Evolutionary conservation across 257 asterid species (phyloP).

Genomic region (Solanum microdontum): DNA sequence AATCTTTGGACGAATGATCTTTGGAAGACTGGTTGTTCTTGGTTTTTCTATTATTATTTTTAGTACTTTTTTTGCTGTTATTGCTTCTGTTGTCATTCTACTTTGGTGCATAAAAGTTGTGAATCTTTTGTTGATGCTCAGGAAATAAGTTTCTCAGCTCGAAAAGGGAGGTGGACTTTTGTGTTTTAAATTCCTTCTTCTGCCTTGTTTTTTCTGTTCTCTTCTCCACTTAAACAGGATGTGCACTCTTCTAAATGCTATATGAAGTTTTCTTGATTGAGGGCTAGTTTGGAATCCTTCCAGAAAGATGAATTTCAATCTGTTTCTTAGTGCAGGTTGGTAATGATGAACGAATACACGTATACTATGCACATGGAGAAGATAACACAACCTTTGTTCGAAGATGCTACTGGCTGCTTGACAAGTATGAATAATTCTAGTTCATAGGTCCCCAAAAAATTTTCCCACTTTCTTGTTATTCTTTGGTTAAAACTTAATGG

Average conservation of each 20-base stretch:
- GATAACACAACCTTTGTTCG: slow-evolving; percentile 84
- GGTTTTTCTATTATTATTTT: background rate
- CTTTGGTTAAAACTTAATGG: background rate
- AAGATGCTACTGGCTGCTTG: slow-evolving; percentile 96
- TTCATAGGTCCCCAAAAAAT: background rate
- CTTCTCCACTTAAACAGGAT: background rate
- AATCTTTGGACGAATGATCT: background rate
- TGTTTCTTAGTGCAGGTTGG: slow-evolving; percentile 57
- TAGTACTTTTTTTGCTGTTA: background rate
- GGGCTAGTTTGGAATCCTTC: background rate
- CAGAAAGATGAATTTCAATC: background rate
- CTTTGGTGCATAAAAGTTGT: background rate
- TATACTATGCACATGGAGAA: slow-evolving; percentile 97
- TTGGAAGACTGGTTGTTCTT: background rate
- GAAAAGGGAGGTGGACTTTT: background rate
- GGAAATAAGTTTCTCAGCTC: background rate
- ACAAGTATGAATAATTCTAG: slow-evolving; percentile 52
- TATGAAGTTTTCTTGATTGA: background rate
- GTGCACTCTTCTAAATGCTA: background rate
- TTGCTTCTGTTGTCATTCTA: background rate
- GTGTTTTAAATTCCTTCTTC: background rate
- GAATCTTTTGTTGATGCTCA: background rate
- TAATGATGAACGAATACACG: slow-evolving; percentile 88
- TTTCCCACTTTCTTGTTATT: background rate
- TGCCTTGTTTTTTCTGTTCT: background rate